phyloP scores from a whole-genome alignment of 176 grass and related monocot species.

The Hordeum vulgare region MorexV3_pseudomolecules_assembly NC_058519.1:545737657-545738156 shows the following conservation, averaged over 20 bases:
- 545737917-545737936: slow-evolving; percentile 43
- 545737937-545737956: slow-evolving; percentile 2
- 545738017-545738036: too few species aligned
- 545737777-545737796: slow-evolving; percentile 1
- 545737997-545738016: neutral
- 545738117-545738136: neutral
- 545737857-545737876: slow-evolving; percentile 70
- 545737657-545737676: neutral
- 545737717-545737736: neutral
- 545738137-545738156: neutral
- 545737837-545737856: slow-evolving; percentile 73
- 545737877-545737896: slow-evolving; percentile 89
- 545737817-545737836: slow-evolving; percentile 61
- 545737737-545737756: neutral
- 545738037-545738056: neutral
- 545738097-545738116: neutral
- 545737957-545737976: neutral
- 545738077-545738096: neutral
- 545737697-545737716: neutral
- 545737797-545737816: neutral
- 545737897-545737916: slow-evolving; percentile 72
- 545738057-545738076: neutral
- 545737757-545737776: neutral
- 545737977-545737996: neutral
- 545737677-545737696: neutral